A percentile compares a stretch with the other conserved stretches of the same genome.
Conservation (phyloP, 345 rosid species). For the Psidium friedrichsthalianum region DNA sequence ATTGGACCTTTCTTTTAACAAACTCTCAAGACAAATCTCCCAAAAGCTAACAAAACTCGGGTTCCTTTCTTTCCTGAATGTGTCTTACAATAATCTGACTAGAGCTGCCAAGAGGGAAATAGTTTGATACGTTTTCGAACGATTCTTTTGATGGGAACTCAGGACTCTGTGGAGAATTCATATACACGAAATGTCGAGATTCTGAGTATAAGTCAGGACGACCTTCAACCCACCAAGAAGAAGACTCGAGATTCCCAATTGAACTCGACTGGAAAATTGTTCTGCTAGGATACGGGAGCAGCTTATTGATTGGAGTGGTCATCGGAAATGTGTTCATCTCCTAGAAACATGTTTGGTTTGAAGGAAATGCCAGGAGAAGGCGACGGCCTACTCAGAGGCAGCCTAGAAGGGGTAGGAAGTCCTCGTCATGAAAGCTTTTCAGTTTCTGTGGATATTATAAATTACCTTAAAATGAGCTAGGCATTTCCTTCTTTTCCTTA, state of each 20-base stretch:
- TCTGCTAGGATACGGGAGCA: constrained; percentile 7
- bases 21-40: too few species aligned
- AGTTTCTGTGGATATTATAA: rapidly evolving
- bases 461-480: too few species aligned
- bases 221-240: neutral
- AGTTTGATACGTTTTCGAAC: constrained; percentile 2
- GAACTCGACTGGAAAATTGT: constrained; percentile 5
- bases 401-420: neutral
- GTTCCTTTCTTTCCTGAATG: too few species aligned
- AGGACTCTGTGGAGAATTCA: constrained; percentile 8
- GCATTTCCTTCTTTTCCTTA: neutral
- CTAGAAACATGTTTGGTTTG: neutral
- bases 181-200: constrained; percentile 3
- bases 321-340: neutral
- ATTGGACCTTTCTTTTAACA: too few species aligned
- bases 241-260: neutral
- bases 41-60: too few species aligned
- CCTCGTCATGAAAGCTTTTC: neutral
- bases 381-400: neutral
- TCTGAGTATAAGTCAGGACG: neutral
- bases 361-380: neutral
- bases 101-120: constrained; percentile 2
- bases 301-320: constrained; percentile 3
- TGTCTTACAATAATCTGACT: constrained; percentile 1
- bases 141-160: constrained; percentile 8